Percentiles rank a stretch among this genome's conserved stretches.
Conservation (phyloP, 2,329 filamentous ascomycete species). For the Aspergillus fumigatiaffinis region DNA sequence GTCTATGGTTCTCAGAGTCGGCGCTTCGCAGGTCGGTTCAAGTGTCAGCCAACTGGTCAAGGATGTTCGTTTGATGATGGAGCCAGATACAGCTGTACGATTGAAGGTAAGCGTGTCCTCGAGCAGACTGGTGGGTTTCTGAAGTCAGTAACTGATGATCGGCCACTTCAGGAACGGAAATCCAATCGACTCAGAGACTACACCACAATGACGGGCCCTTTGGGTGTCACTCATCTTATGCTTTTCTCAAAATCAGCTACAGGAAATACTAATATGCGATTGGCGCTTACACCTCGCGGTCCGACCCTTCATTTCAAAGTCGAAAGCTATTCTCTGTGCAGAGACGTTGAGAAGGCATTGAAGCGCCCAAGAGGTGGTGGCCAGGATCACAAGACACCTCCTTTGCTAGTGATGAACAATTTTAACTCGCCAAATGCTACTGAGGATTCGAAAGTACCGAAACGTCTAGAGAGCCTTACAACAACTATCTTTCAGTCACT, state of each 20-base stretch:
- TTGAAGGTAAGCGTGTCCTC: constrained; percentile 56
- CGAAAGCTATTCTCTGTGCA: constrained; percentile 89
- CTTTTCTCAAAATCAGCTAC: constrained; percentile 86
- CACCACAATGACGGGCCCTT: constrained; percentile 87
- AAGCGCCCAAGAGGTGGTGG: constrained; percentile 77
- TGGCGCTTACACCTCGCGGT: constrained; percentile 82
- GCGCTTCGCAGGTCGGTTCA: constrained; percentile 86
- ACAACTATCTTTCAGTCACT: constrained; percentile 95
- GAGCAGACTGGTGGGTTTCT: neutral
- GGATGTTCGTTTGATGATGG: constrained; percentile 91
- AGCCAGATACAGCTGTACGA: constrained; percentile 85
- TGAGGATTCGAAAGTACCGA: constrained; percentile 67
- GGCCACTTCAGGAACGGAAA: constrained; percentile 61
- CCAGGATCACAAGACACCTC: constrained; percentile 80
- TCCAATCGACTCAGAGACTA: constrained; percentile 89
- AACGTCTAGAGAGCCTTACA: constrained; percentile 86
- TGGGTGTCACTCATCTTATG: constrained; percentile 88
- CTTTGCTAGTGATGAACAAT: constrained; percentile 97
- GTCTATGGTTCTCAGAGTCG: constrained; percentile 97
- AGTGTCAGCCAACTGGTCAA: constrained; percentile 87
- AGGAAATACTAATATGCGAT: constrained; percentile 87
- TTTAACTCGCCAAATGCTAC: constrained; percentile 64
- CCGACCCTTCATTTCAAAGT: constrained; percentile 93
- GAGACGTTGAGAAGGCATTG: constrained; percentile 80
- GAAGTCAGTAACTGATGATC: neutral